phyloP scores from a whole-genome alignment of 2,329 filamentous ascomycete genomes.

The Rutstroemia sp. region DNA sequence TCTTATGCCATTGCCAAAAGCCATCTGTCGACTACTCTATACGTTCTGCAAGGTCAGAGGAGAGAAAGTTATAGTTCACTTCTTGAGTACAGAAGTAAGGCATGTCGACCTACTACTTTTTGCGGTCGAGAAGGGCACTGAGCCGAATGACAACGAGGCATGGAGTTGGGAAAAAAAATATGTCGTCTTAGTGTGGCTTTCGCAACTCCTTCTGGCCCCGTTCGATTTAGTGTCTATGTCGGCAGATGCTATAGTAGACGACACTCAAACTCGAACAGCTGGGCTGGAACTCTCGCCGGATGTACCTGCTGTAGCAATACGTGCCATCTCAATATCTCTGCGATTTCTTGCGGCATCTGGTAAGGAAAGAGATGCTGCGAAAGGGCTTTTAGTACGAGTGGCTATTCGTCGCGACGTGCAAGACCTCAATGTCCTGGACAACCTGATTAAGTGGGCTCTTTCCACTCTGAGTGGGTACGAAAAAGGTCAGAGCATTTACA shows the following conservation, averaged over 20 bases:
- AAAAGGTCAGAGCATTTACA: constrained; percentile 48
- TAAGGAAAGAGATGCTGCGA: constrained; percentile 87
- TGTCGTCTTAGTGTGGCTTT: constrained; percentile 79
- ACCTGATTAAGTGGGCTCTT: constrained; percentile 65
- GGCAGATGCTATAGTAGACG: constrained; percentile 43
- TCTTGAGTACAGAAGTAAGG: constrained; percentile 82
- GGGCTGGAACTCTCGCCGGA: constrained; percentile 49
- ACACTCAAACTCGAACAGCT: constrained; percentile 35
- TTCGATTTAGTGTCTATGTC: constrained; percentile 90
- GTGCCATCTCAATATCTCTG: constrained; percentile 64
- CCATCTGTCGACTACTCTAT: constrained; percentile 75
- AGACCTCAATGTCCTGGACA: constrained; percentile 58
- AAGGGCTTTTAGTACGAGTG: constrained; percentile 70
- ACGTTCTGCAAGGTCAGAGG: constrained; percentile 91
- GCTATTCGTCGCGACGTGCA: constrained; percentile 88
- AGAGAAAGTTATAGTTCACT: constrained; percentile 84
- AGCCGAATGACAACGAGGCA: constrained; percentile 13
- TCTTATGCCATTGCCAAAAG: constrained; percentile 37
- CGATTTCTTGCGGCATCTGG: constrained; percentile 67
- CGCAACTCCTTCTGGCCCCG: constrained; percentile 73
- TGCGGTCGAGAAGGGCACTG: constrained; percentile 54
- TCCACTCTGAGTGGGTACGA: constrained; percentile 43
- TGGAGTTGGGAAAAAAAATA: constrained; percentile 87
- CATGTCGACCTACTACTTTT: constrained; percentile 74
- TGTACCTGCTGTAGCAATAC: constrained; percentile 62